phyloP scores from a whole-genome alignment of 225 moss, liverwort and hornwort genomes.

The Antitrichia curtipendula region DNA sequence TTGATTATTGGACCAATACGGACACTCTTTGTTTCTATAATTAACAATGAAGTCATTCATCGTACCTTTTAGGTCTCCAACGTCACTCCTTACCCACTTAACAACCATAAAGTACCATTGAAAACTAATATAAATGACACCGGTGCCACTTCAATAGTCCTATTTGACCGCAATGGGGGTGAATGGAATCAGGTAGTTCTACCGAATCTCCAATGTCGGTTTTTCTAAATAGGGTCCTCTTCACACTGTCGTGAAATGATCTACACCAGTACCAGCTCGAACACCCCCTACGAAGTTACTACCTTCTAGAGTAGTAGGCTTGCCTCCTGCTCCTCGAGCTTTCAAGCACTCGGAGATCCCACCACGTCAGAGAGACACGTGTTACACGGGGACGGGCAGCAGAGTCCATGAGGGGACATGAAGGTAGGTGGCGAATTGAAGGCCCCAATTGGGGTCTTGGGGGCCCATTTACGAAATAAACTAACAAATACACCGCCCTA shows the following conservation, averaged over 20 bases:
- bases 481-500: background rate
- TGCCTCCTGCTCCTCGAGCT: background rate
- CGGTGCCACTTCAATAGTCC: background rate
- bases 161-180: background rate
- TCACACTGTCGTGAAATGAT: background rate
- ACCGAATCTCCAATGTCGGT: background rate
- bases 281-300: background rate
- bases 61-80: fast-evolving
- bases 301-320: background rate
- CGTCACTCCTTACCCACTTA: fast-evolving
- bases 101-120: background rate
- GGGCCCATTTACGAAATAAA: background rate
- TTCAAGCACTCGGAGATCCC: background rate
- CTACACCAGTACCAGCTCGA: no score
- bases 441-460: background rate
- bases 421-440: background rate
- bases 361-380: background rate
- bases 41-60: background rate
- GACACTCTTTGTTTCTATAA: background rate
- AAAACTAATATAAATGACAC: background rate
- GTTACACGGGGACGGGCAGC: background rate
- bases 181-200: background rate
- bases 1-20: no score
- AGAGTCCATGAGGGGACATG: background rate
- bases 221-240: background rate